Evolutionary conservation across 768 basidiomycete genomes (phyloP).

Genomic region (Amanita brunnescens): DNA sequence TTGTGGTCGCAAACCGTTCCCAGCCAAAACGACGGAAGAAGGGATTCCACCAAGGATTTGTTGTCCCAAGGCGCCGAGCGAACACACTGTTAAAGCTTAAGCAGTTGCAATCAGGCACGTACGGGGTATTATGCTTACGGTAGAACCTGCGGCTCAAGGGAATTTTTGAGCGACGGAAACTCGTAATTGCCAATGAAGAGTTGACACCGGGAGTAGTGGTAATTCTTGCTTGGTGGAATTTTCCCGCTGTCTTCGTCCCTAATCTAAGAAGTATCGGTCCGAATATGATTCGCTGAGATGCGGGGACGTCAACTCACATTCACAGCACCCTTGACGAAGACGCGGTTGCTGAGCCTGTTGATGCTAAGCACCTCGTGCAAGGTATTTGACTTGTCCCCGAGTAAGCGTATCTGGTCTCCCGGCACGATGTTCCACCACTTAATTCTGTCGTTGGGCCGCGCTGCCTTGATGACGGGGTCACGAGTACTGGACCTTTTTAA

Average conservation of each 20-base stretch:
- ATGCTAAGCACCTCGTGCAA: slow-evolving; percentile 67
- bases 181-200: slow-evolving; percentile 64
- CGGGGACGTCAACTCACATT: slow-evolving; percentile 19
- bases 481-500: slow-evolving; percentile 32
- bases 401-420: slow-evolving; percentile 68
- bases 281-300: not conserved
- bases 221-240: slow-evolving; percentile 34
- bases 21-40: slow-evolving; percentile 53
- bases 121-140: slow-evolving; percentile 32
- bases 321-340: slow-evolving; percentile 39
- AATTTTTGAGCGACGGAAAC: slow-evolving; percentile 37
- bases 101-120: not conserved
- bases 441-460: slow-evolving; percentile 58
- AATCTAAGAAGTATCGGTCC: slow-evolving; percentile 6
- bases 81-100: slow-evolving; percentile 49
- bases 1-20: slow-evolving; percentile 63
- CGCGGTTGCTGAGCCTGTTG: slow-evolving; percentile 65
- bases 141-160: slow-evolving; percentile 27
- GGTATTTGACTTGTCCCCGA: slow-evolving; percentile 50
- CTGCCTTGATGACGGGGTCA: slow-evolving; percentile 44
- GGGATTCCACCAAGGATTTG: slow-evolving; percentile 51
- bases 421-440: slow-evolving; percentile 86
- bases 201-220: slow-evolving; percentile 77
- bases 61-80: slow-evolving; percentile 60
- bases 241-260: slow-evolving; percentile 20